Evolutionary conservation across 805 yeast species (phyloP).

Genomic region (Zygoascus bituminiphila): DNA sequence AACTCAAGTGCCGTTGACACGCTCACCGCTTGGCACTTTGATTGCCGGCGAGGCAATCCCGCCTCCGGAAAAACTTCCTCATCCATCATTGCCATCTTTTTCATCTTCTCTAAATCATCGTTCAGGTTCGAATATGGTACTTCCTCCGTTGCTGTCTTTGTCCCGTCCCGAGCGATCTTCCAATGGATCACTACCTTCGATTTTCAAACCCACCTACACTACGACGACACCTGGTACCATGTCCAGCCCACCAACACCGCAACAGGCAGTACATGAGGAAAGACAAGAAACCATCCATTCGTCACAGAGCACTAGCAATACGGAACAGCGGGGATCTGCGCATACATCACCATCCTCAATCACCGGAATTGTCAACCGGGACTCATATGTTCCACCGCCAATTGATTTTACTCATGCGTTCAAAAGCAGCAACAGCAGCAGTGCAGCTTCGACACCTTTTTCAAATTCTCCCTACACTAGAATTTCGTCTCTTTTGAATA

Average conservation of each 20-base stretch:
- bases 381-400: slow-evolving; percentile 28
- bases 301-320: not conserved
- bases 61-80: not conserved
- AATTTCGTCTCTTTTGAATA: slow-evolving; percentile 1
- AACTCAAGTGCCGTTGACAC: not conserved
- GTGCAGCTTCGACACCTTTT: not conserved
- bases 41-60: not conserved
- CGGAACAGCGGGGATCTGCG: not conserved
- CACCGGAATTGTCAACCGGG: slow-evolving; percentile 1
- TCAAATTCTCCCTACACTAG: slow-evolving; percentile 1
- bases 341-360: not conserved
- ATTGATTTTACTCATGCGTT: slow-evolving; percentile 36
- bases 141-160: not conserved
- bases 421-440: slow-evolving; percentile 8
- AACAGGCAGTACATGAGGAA: not conserved
- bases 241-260: not conserved
- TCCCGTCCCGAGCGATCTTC: not conserved
- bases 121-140: not conserved
- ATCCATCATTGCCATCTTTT: not conserved
- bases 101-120: not conserved
- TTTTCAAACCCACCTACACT: not conserved
- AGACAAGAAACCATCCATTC: not conserved
- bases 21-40: not conserved
- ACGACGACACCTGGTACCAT: not conserved
- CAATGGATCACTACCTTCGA: not conserved